Evolutionary conservation across 495 filamentous ascomycete genomes (phyloP), one percentile per base, ranked within the genome.

Genomic region (Lepidopterella palustris): DNA sequence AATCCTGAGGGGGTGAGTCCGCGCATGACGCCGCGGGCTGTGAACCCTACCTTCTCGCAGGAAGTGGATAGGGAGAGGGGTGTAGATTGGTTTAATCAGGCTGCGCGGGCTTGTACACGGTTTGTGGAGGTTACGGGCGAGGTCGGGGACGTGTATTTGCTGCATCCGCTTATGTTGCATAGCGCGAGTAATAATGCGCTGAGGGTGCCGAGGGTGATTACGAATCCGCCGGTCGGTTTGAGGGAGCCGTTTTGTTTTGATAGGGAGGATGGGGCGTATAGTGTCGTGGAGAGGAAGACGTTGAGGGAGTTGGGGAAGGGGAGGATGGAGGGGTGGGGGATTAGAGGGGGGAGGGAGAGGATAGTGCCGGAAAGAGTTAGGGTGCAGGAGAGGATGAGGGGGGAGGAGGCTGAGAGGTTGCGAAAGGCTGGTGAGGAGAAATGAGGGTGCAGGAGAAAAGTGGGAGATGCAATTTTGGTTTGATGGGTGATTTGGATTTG

Each of bases 91-190:
- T 89, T 83, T 70, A 71, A 70, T 25, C 61, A 74, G n/a, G 53
- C 83, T 1, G 74, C 82, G 40, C 68, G 70, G 47, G 50, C 56
- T 0, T 62, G 68, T 59, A 65, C 76, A 13, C 77, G 72, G 2
- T 89, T 89, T 61, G 78, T 83, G 39, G 85, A 90, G 70, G 84
- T 81, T 45, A 84, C 81, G 3, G 85, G 86, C 0, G 68, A 78
- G 1, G 72, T 79, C 1, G 86, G 87, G 13, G 87, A 90, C 63
- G 84, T 89, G 15, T 81, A 83, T 59, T 73, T 90, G 21, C 70
- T 89, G 60, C 87, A 89, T 62, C 85, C 86, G 47, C 72, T 89
- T n/a, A 89, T 87, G 85, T 72, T 87, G 58, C 85, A 89, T 71
- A 82, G 80, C 5, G 79, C 82, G 21, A 82, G 81, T 8, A 76